phyloP scores from a whole-genome alignment of 495 filamentous ascomycete genomes.

The Xylaria intraflava region DNA sequence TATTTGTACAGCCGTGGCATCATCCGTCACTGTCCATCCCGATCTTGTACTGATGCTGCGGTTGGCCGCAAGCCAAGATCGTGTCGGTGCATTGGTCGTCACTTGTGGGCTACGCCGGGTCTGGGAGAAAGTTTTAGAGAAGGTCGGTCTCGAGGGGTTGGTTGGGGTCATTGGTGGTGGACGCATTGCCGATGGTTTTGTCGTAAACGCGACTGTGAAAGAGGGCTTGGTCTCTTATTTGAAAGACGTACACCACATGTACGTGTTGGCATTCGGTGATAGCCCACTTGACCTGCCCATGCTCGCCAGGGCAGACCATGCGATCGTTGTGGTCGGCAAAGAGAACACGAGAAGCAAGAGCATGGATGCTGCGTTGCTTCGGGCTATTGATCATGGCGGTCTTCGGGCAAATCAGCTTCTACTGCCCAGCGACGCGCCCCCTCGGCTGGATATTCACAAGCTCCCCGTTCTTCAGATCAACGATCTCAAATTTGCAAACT shows the following conservation, averaged over 20 bases:
- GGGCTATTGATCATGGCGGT: constrained; percentile 37
- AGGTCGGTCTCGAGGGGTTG: constrained; percentile 35
- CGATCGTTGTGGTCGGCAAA: constrained; percentile 53
- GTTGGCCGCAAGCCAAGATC: constrained; percentile 21
- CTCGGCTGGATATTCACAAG: constrained; percentile 39
- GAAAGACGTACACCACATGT: constrained; percentile 23
- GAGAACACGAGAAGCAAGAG: constrained; percentile 44
- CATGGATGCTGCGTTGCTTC: constrained; percentile 46
- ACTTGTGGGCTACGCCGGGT: constrained; percentile 52
- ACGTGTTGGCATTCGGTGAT: constrained; percentile 59
- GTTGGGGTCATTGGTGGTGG: constrained; percentile 54
- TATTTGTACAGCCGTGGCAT: constrained; percentile 43
- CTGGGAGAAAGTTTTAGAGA: constrained; percentile 52
- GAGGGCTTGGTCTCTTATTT: constrained; percentile 40
- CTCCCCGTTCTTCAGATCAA: constrained; percentile 35
- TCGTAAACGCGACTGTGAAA: constrained; percentile 52
- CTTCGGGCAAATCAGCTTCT: constrained; percentile 45
- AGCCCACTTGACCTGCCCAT: constrained; percentile 56
- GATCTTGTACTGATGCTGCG: constrained; percentile 45
- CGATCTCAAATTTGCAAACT: constrained; percentile 30
- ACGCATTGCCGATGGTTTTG: constrained; percentile 41
- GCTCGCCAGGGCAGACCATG: constrained; percentile 48
- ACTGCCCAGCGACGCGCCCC: constrained; percentile 33
- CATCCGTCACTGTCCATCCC: constrained; percentile 38
- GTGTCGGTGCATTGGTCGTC: constrained; percentile 49